A percentile compares a stretch with the other conserved stretches of the same genome.
Conservation (phyloP, 1,284 basidiomycete genomes). For the Puccinia triticina region DNA sequence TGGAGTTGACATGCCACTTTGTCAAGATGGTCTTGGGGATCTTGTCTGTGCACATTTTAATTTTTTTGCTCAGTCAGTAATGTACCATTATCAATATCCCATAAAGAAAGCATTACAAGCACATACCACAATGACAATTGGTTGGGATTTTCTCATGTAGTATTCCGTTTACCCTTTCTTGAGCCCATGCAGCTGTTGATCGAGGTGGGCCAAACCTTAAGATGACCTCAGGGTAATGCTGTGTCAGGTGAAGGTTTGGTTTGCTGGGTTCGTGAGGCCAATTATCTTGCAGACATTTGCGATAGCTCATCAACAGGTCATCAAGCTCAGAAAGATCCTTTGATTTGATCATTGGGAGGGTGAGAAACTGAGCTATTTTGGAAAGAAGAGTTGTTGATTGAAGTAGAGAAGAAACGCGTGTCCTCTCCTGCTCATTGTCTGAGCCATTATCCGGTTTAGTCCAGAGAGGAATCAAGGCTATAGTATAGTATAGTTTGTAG, state of each 20-base stretch:
- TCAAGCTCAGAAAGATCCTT: not conserved
- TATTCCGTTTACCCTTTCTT: not conserved
- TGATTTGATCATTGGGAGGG: constrained; percentile 5
- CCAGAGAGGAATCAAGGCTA: constrained; percentile 7
- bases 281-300: not conserved
- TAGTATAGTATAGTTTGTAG: constrained; percentile 5
- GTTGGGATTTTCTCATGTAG: constrained; percentile 5
- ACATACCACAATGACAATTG: not conserved
- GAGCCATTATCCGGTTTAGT: not conserved
- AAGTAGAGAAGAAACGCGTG: not conserved
- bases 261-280: not conserved
- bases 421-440: not conserved
- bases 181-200: not conserved
- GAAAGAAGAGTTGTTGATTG: not conserved
- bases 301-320: constrained; percentile 15
- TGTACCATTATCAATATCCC: too few relatives aligned
- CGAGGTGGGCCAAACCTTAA: not conserved
- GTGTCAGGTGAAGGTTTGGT: constrained; percentile 4
- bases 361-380: not conserved
- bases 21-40: not conserved
- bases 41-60: not conserved
- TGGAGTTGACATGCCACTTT: constrained; percentile 13
- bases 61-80: too few relatives aligned
- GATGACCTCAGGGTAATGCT: not conserved
- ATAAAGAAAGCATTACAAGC: not conserved